phyloP scores from a whole-genome alignment of 169 alveolate species.

The Plasmodium reichenowi region DNA sequence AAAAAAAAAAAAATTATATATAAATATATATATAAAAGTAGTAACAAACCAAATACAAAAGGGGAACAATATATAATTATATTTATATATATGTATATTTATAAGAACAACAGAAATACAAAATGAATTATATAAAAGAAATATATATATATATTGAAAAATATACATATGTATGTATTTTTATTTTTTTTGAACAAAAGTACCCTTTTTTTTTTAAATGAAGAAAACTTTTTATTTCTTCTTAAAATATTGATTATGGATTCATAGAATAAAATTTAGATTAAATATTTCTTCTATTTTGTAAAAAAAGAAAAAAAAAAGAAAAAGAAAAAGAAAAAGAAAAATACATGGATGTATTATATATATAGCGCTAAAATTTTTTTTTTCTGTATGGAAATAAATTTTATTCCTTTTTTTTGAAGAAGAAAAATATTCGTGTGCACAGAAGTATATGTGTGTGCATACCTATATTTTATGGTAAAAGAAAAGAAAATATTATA shows the following conservation, averaged over 20 bases:
- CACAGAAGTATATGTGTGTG: neutral
- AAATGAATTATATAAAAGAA: neutral
- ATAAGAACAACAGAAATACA: neutral
- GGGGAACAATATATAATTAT: too few species aligned
- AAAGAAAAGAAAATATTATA: neutral
- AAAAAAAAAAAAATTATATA: too few species aligned
- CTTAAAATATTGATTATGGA: neutral
- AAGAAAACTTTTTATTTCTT: slow-evolving; percentile 1
- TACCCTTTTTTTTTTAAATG: slow-evolving; percentile 1
- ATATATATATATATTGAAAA: neutral
- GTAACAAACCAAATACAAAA: too few species aligned
- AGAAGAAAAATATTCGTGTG: neutral
- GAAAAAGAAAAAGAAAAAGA: too few species aligned
- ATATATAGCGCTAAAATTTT: too few species aligned
- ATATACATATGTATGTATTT: too few species aligned
- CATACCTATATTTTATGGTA: neutral
- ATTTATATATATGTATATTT: too few species aligned
- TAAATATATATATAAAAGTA: too few species aligned
- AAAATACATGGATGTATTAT: too few species aligned
- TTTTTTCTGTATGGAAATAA: too few species aligned
- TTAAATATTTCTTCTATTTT: neutral
- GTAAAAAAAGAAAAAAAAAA: too few species aligned
- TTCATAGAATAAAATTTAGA: slow-evolving; percentile 3
- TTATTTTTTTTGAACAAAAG: neutral
- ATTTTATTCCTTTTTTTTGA: too few species aligned